Conservation (phyloP, 495 filamentous ascomycete species). For the Penicillium samsonianum region DNA sequence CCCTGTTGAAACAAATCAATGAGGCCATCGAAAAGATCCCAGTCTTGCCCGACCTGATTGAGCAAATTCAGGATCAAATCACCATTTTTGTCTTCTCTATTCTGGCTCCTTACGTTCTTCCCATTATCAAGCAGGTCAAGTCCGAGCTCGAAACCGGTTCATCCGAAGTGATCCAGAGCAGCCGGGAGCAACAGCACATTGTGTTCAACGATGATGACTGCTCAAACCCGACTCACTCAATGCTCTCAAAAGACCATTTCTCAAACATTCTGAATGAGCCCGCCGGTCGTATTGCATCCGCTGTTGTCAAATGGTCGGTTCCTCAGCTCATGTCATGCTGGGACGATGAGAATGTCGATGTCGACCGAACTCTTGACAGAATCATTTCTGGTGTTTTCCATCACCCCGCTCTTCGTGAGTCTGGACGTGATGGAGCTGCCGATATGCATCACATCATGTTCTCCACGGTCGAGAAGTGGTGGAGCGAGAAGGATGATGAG, state of each 20-base stretch:
- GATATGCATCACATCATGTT: conserved; percentile 81
- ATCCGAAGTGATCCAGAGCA: conserved; percentile 80
- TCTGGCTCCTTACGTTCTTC: conserved; percentile 81
- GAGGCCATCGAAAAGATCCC: conserved; percentile 78
- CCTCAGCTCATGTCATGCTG: conserved; percentile 83
- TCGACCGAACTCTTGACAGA: conserved; percentile 64
- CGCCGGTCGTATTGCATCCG: conserved; percentile 77
- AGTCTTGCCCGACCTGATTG: conserved; percentile 72
- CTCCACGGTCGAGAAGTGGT: conserved; percentile 75
- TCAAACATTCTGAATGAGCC: conserved; percentile 85
- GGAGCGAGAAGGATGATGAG: conserved; percentile 62
- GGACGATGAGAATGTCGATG: conserved; percentile 73
- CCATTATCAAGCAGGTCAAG: conserved; percentile 83
- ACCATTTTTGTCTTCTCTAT: conserved; percentile 85
- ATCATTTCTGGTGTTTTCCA: conserved; percentile 85
- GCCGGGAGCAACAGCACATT: conserved; percentile 74
- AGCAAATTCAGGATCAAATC: conserved; percentile 75
- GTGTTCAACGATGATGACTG: conserved; percentile 78
- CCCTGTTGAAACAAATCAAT: conserved; percentile 76
- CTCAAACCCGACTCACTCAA: conserved; percentile 87
- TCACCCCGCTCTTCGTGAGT: conserved; percentile 73
- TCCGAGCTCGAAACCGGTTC: conserved; percentile 79
- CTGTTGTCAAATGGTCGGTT: conserved; percentile 76
- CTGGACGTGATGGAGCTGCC: conserved; percentile 68
- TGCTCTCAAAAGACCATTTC: conserved; percentile 94